Evolutionary conservation across 371 early-diverging fungal genomes (phyloP).

Genomic region (Circinella minor): DNA sequence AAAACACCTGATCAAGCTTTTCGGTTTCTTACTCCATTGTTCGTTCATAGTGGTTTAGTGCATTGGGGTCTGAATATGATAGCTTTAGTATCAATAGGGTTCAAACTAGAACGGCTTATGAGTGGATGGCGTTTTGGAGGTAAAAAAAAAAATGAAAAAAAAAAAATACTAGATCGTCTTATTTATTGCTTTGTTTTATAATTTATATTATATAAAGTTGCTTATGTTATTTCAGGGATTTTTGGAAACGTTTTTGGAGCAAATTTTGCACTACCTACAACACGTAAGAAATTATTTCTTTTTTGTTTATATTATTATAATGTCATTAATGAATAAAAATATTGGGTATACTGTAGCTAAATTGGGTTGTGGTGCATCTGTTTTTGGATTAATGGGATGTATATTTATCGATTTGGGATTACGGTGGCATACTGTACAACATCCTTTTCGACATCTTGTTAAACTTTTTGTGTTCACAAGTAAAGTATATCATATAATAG

Average conservation of each 20-base stretch:
- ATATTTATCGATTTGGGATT: conserved; percentile 70
- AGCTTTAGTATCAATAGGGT: conserved; percentile 62
- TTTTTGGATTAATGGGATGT: conserved; percentile 74
- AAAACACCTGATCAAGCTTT: conserved; percentile 69
- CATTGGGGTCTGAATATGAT: conserved; percentile 71
- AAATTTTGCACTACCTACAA: conserved; percentile 53
- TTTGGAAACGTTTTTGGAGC: conserved; percentile 60
- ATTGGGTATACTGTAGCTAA: conserved; percentile 43
- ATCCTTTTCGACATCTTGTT: conserved; percentile 68
- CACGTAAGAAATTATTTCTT: conserved; percentile 37
- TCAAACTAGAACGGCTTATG: conserved; percentile 69
- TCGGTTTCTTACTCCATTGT: conserved; percentile 74
- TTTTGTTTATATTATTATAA: neutral
- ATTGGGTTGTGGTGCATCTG: conserved; percentile 74
- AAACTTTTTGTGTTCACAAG: conserved; percentile 35
- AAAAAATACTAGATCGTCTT: neutral
- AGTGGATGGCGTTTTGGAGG: conserved; percentile 68
- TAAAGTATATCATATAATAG: neutral
- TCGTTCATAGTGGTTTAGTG: conserved; percentile 77
- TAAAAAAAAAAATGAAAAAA: conserved; percentile 20
- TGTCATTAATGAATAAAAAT: neutral
- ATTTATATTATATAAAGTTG: conserved; percentile 4
- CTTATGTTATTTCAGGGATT: conserved; percentile 63
- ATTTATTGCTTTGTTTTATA: no score
- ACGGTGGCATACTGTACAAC: conserved; percentile 64